Conservation (phyloP, 169 alveolate species). For the Eimeria sp. region DNA sequence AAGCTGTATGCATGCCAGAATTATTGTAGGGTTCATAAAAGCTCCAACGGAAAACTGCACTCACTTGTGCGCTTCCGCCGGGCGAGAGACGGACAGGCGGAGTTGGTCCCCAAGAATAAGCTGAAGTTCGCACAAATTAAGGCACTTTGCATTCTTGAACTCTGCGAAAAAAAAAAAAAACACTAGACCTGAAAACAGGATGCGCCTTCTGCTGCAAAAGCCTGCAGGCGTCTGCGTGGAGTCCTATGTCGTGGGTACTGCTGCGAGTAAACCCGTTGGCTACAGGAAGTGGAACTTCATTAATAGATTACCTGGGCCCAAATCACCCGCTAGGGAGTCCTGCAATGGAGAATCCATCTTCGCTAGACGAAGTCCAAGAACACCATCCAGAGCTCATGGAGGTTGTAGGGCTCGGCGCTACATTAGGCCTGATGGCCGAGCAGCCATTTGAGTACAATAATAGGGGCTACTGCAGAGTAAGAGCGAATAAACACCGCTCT, state of each 20-base stretch:
- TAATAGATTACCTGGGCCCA: slow-evolving; percentile 28
- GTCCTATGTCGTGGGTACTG: neutral
- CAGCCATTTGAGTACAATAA: neutral
- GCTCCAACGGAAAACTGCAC: neutral
- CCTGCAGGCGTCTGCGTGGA: neutral
- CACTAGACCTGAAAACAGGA: neutral
- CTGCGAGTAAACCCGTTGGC: neutral
- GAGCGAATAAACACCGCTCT: neutral
- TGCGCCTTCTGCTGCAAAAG: neutral
- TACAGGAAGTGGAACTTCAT: neutral
- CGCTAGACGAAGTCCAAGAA: neutral
- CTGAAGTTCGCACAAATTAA: slow-evolving; percentile 42
- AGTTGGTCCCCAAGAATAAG: slow-evolving; percentile 49
- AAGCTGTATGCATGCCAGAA: too few species aligned
- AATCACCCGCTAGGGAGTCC: slow-evolving; percentile 36
- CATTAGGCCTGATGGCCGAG: neutral
- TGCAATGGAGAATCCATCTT: slow-evolving; percentile 22
- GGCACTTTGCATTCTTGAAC: slow-evolving; percentile 44
- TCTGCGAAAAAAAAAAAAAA: neutral
- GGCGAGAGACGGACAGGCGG: slow-evolving; percentile 40
- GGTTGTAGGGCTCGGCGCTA: neutral
- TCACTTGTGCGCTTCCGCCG: slow-evolving; percentile 60
- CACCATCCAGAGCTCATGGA: neutral
- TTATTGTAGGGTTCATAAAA: too few species aligned
- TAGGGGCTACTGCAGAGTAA: neutral